Evolutionary conservation across 495 filamentous ascomycete genomes (phyloP).

Genomic region (Aspergillus affinis): DNA sequence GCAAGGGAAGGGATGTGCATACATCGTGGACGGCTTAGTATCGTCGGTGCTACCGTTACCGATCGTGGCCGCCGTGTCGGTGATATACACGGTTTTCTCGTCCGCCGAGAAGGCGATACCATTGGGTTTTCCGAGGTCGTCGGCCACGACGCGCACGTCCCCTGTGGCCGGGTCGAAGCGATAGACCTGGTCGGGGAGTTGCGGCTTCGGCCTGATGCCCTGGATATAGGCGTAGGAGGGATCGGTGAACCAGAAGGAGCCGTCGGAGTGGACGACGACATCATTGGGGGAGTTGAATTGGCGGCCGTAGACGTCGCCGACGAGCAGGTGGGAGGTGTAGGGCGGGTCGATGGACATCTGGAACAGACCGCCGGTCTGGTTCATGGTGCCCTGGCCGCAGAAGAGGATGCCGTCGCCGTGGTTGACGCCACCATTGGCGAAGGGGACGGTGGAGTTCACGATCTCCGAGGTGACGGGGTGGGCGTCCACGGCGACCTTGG

Average conservation of each 20-base stretch:
- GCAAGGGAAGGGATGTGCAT: background rate
- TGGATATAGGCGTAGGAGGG: conserved; percentile 48
- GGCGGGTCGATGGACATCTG: conserved; percentile 31
- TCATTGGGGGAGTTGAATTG: conserved; percentile 50
- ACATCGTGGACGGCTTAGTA: conserved; percentile 28
- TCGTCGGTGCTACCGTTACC: conserved; percentile 26
- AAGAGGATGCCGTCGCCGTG: conserved; percentile 41
- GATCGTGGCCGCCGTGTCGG: conserved; percentile 40
- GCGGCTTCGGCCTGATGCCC: conserved; percentile 43
- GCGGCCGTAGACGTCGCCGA: conserved; percentile 45
- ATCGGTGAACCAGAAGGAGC: conserved; percentile 58
- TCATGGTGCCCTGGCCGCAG: conserved; percentile 53
- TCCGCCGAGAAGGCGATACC: conserved; percentile 51
- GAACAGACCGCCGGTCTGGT: conserved; percentile 50
- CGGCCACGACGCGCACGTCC: conserved; percentile 49
- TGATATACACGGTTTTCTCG: conserved; percentile 48
- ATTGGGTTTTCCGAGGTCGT: conserved; percentile 48
- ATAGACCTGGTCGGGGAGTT: conserved; percentile 49
- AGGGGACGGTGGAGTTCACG: conserved; percentile 45
- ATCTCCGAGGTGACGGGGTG: conserved; percentile 35
- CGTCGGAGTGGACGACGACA: conserved; percentile 40
- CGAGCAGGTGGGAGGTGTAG: conserved; percentile 30
- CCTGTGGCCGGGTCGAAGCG: conserved; percentile 50
- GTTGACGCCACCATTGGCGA: conserved; percentile 57
- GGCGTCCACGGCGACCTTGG: conserved; percentile 29